A percentile compares a stretch with the other conserved stretches of the same genome.
Evolutionary conservation across 164 flowering plant species (phyloP).

Genomic region (Magnolia changhungtana): DNA sequence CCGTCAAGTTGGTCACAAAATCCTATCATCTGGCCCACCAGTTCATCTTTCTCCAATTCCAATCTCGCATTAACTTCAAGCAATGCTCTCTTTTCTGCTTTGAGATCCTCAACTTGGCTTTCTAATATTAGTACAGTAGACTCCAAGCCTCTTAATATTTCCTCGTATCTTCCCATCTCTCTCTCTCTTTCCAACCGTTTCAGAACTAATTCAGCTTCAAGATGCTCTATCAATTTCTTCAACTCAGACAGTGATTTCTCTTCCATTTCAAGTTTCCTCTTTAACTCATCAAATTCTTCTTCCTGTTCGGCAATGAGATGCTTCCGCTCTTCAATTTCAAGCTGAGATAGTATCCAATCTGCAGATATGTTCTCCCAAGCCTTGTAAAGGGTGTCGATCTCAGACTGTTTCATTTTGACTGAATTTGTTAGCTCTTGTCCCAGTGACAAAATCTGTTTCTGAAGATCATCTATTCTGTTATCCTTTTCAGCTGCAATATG

Average conservation of each 20-base stretch:
- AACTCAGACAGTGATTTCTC: slow-evolving; percentile 17
- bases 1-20: slow-evolving; percentile 17
- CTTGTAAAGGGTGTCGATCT: slow-evolving; percentile 15
- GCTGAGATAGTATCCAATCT: slow-evolving; percentile 13
- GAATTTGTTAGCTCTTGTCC: slow-evolving; percentile 33
- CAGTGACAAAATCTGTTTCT: slow-evolving; percentile 30
- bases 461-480: slow-evolving; percentile 30
- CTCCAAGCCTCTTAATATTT: background rate
- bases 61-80: slow-evolving; percentile 23
- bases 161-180: slow-evolving; percentile 14
- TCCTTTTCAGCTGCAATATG: slow-evolving; percentile 35
- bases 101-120: slow-evolving; percentile 17
- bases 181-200: slow-evolving; percentile 22
- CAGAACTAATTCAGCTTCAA: slow-evolving; percentile 26
- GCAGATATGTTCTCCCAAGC: slow-evolving; percentile 21
- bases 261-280: slow-evolving; percentile 23
- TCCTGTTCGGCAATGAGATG: slow-evolving; percentile 23
- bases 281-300: slow-evolving; percentile 21
- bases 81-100: slow-evolving; percentile 17
- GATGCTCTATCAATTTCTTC: slow-evolving; percentile 19
- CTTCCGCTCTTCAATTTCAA: slow-evolving; percentile 25
- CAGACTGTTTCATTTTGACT: slow-evolving; percentile 26
- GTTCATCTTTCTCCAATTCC: slow-evolving; percentile 24
- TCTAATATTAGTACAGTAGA: slow-evolving; percentile 1
- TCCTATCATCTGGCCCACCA: slow-evolving; percentile 13